Evolutionary conservation across 2,329 filamentous ascomycete genomes (phyloP).

Genomic region (Trichoderma arundinaceum): DNA sequence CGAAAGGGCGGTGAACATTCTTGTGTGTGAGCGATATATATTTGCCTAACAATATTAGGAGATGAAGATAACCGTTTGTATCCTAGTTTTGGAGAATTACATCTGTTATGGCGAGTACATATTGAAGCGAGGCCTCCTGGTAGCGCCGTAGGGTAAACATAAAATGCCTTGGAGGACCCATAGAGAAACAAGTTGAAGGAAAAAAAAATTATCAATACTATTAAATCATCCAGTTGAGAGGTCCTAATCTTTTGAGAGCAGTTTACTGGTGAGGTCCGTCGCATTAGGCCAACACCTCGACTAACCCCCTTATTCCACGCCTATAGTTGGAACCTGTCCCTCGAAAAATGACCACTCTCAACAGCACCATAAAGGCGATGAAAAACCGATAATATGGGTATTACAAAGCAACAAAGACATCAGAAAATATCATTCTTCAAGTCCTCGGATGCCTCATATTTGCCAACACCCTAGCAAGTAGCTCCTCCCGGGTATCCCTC

Average conservation of each 20-base stretch:
- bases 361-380: background rate
- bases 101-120: background rate
- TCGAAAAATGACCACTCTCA: background rate
- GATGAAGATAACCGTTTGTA: background rate
- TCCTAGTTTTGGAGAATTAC: background rate
- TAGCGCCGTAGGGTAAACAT: background rate
- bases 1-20: background rate
- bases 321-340: background rate
- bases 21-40: background rate
- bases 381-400: background rate
- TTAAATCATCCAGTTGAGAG: background rate
- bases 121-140: too few species aligned
- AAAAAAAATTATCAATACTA: background rate
- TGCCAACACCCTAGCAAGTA: constrained; percentile 53
- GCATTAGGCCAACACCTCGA: too few species aligned
- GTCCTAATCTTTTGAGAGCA: too few species aligned
- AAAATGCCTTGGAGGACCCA: background rate
- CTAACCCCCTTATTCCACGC: too few species aligned
- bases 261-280: too few species aligned
- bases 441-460: constrained; percentile 54
- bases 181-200: background rate
- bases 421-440: constrained; percentile 19
- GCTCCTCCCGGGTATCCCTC: constrained; percentile 51
- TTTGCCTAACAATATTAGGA: background rate
- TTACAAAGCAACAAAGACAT: background rate